A percentile compares a stretch with the other conserved stretches of the same genome.
Evolutionary conservation across 2,329 filamentous ascomycete species (phyloP).

Genomic region (Cladosporium sp.): DNA sequence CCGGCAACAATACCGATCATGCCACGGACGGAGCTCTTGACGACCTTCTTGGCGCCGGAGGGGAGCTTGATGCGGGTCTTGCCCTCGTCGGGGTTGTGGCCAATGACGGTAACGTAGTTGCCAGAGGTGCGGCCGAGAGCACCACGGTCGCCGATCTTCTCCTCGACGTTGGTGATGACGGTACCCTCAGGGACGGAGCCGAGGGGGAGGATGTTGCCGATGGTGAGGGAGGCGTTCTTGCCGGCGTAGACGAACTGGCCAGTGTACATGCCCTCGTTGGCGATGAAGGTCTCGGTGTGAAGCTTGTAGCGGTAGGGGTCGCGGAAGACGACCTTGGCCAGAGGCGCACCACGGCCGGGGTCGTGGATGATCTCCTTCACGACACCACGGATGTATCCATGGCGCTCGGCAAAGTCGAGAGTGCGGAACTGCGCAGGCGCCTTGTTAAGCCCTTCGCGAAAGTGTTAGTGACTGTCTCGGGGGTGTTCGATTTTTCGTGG

Average conservation of each 20-base stretch:
- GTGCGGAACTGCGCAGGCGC: slow-evolving; percentile 91
- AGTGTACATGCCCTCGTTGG: slow-evolving; percentile 99
- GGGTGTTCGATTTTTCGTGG: slow-evolving; percentile 33
- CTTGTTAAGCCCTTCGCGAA: slow-evolving; percentile 87
- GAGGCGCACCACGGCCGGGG: slow-evolving; percentile 94
- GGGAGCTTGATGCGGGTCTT: slow-evolving; percentile 99
- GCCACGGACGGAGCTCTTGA: slow-evolving; percentile 86
- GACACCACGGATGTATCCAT: slow-evolving; percentile 96
- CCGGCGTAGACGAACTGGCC: slow-evolving; percentile 99
- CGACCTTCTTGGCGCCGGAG: slow-evolving; percentile 98
- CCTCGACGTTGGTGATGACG: slow-evolving; percentile 98
- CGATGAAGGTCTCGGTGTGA: slow-evolving; percentile 98
- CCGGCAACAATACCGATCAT: slow-evolving; percentile 99
- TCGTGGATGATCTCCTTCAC: slow-evolving; percentile 99
- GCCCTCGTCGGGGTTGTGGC: slow-evolving; percentile 97
- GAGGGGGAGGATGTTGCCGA: slow-evolving; percentile 97
- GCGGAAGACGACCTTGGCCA: slow-evolving; percentile 95
- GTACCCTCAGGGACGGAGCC: slow-evolving; percentile 97
- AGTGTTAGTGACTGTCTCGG: slow-evolving; percentile 27
- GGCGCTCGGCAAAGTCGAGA: slow-evolving; percentile 77
- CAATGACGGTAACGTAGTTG: slow-evolving; percentile 98
- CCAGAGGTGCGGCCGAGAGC: slow-evolving; percentile 94
- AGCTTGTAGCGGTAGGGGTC: slow-evolving; percentile 98
- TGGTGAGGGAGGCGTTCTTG: slow-evolving; percentile 95
- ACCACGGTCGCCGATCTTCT: slow-evolving; percentile 97